These are phyloP conservation scores for Trypanosoma vivax DNA, from an alignment of 208 protist genomes.

Conservation along the genomic window DNA sequence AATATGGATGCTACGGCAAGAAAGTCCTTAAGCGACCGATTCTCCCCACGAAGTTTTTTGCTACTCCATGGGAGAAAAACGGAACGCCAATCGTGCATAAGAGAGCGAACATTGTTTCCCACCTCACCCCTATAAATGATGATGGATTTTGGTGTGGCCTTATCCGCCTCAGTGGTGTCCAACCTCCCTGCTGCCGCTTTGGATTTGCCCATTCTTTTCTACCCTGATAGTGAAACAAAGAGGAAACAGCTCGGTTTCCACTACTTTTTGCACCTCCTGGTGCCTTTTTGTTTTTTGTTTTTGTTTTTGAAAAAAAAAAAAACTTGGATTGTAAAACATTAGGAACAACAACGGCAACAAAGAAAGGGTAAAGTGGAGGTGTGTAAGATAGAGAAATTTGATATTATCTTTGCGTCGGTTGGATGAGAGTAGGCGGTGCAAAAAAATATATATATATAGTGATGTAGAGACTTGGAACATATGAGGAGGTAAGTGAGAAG, in stretches of 20 bases:
- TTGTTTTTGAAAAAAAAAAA: slow-evolving; percentile 3
- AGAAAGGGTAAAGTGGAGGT: no score
- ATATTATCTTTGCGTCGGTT: no score
- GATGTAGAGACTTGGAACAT: no score
- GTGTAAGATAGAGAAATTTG: no score
- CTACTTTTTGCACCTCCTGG: no score
- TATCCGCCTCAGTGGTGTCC: slow-evolving; percentile 85
- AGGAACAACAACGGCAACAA: neutral
- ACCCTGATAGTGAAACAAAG: neutral
- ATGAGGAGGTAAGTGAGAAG: no score
- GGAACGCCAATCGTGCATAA: slow-evolving; percentile 89
- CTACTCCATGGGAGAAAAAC: slow-evolving; percentile 89
- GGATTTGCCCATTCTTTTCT: slow-evolving; percentile 20
- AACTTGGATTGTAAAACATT: no score
- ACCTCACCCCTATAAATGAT: slow-evolving; percentile 89
- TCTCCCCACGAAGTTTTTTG: slow-evolving; percentile 83
- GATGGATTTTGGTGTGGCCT: slow-evolving; percentile 84
- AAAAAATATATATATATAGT: no score
- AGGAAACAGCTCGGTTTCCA: neutral
- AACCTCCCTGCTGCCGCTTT: slow-evolving; percentile 54
- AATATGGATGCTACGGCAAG: slow-evolving; percentile 70
- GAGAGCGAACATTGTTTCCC: slow-evolving; percentile 56
- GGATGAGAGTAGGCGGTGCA: no score
- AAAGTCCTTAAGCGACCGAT: slow-evolving; percentile 88
- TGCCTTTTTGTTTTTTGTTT: slow-evolving; percentile 11